These are phyloP conservation scores for Emergomyces orientalis DNA, from an alignment of 2,329 filamentous ascomycete genomes.

Conservation along the genomic window DNA sequence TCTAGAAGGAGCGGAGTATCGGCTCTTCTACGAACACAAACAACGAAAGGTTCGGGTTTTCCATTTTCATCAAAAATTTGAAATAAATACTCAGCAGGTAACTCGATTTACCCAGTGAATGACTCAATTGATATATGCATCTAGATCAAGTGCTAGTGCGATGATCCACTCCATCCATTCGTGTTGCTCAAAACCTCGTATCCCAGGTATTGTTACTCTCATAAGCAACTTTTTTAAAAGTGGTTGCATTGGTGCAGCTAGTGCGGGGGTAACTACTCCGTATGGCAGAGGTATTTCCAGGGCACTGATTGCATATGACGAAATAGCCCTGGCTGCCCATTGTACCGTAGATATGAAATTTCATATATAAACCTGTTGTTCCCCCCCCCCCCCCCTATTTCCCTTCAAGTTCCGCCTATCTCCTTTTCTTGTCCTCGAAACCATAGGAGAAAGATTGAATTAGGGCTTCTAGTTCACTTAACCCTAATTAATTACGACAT, in stretches of 20 bases:
- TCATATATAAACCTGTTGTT: background rate
- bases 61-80: no score
- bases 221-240: no score
- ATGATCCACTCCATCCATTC: background rate
- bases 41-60: no score
- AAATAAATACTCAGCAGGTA: background rate
- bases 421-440: background rate
- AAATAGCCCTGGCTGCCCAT: background rate
- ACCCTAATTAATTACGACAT: background rate
- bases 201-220: no score
- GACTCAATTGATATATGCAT: no score
- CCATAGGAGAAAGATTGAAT: background rate
- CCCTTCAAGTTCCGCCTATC: background rate
- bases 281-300: background rate
- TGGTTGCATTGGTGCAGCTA: background rate
- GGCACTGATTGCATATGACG: background rate
- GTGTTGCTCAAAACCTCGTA: background rate
- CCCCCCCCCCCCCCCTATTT: background rate
- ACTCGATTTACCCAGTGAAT: background rate
- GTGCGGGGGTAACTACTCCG: background rate
- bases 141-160: background rate
- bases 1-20: no score
- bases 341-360: background rate
- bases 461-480: background rate
- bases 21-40: no score